These are phyloP conservation scores for Didymella keratinophila DNA, from an alignment of 2,329 filamentous ascomycete genomes.

Conservation along the genomic window DNA sequence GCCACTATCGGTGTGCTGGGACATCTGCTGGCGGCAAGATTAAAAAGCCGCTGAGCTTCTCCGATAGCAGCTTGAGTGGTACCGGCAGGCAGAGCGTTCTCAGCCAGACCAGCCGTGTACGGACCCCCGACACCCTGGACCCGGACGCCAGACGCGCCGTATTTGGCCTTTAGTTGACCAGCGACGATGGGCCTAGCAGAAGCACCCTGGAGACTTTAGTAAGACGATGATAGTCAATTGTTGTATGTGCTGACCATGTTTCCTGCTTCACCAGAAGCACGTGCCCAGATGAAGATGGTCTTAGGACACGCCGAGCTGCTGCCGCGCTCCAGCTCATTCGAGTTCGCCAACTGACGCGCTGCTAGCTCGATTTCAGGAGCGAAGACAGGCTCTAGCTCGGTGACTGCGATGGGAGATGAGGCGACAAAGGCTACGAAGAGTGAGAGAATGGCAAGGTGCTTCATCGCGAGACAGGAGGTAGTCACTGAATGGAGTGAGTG, in stretches of 20 bases:
- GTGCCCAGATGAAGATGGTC: background rate
- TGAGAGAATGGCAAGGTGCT: background rate
- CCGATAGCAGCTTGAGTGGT: background rate
- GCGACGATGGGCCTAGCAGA: background rate
- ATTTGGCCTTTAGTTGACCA: background rate
- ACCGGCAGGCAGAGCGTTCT: background rate
- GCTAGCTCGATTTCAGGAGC: background rate
- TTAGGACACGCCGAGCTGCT: background rate
- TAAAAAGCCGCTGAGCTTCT: background rate
- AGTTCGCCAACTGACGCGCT: background rate
- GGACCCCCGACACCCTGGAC: background rate
- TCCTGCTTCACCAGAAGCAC: background rate
- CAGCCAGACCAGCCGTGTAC: background rate
- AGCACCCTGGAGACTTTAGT: background rate
- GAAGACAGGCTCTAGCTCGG: background rate
- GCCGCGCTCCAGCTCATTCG: background rate
- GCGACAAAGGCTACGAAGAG: background rate
- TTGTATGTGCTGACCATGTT: background rate
- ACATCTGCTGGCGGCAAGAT: background rate
- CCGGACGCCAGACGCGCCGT: background rate
- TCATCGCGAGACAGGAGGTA: background rate
- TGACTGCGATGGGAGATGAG: background rate
- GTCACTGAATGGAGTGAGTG: background rate
- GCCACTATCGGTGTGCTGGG: background rate
- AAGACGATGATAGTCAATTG: no score